Base-by-base conservation (phyloP, 768 basidiomycete genomes). In the Pulveroboletus frians region DNA sequence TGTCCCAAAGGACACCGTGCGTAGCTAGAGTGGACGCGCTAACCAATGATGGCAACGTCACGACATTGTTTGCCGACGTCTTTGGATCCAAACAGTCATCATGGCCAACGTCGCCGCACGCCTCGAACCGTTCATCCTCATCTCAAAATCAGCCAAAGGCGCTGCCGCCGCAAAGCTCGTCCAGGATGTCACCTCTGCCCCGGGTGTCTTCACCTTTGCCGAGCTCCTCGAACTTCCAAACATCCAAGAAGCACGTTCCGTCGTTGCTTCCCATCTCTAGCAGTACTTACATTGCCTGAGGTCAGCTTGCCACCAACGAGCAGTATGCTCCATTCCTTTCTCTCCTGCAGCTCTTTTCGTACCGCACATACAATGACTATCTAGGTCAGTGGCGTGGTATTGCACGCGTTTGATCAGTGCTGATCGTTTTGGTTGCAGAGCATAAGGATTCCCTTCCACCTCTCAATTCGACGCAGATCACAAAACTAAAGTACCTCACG, bases 401-500 rank as follows among this genome's bases (percentile, higher is more conserved):
- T 31, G 8, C 23, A n/a, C 27, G 1, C 21, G 1, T 6, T 7
- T 18, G 41, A 49, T 40, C 44, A 46, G 29, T 32, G 23, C 39
- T 50, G 44, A 51, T 47, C 23, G 10, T 50, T 35, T 11, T 14
- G 48, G 32, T 50, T 52, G 35, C 62, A 93, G 91, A 79, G 49
- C 75, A 84, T 66, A 81, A 84, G 64, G 75, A 79, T 40, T 53
- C 71, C 0, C 74, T 87, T 26, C 92, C 94, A 0, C 62, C 81
- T 0, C 69, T 95, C 29, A 85, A 84, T 52, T 63, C 73, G 6
- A 78, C 83, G 0, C 95, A 97, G 62, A 78, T 80, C 5, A 82
- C 75, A 34, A 99, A 99, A 68, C 78, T 99, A 13, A 96, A 91
- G 71, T 91, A 95, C 63, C 81, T 99, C 15, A 87, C 94, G 4